Base-by-base conservation (phyloP, 768 basidiomycete species). In the Macrolepiota dolichaula region DNA sequence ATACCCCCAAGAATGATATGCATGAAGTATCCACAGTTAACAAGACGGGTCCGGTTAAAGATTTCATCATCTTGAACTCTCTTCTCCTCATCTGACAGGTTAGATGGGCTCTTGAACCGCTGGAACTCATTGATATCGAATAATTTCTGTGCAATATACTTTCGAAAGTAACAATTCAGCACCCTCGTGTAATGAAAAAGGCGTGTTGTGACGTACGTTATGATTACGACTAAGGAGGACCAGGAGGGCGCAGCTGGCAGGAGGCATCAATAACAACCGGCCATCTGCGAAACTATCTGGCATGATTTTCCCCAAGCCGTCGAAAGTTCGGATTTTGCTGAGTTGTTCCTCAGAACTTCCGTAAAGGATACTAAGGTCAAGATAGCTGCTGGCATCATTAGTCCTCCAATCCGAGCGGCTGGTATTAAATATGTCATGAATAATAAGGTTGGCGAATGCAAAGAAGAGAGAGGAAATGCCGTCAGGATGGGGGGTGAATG, bases 381-480 rank as follows among this genome's bases (percentile, higher is more conserved):
- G 77, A 72, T 94, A 94, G 66, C 86, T 87, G 69, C 85, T 87
- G 0, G 85, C 73, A 46, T 82, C 73, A 67, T 94, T 94, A 59
- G 83, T 78, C 1, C 76, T 77, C 70, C 73, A 77, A 68, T 86
- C 78, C 2, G 19, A 49, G 36, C 68, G 73, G 62, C 80, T 85
- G 6, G 81, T 81, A 64, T 87, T 75, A 76, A 94, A 94, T 64
- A 88, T 79, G 57, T 76, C 79, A 71, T 93, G 91, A 65, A 89
- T 91, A 61, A 92, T 77, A 59, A 92, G 73, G 66, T 91, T 81
- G 12, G 91, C 91, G 66, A 93, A 91, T 0, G 90, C 87, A 65
- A 92, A 93, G 73, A 92, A 88, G 19, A 89, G 73, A 62, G 83
- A 81, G 13, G 86, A 89, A 49, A 92, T 81, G 19, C 91, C 91